phyloP scores from a whole-genome alignment of 2,329 filamentous ascomycete species.

The Exophiala sp. region DNA sequence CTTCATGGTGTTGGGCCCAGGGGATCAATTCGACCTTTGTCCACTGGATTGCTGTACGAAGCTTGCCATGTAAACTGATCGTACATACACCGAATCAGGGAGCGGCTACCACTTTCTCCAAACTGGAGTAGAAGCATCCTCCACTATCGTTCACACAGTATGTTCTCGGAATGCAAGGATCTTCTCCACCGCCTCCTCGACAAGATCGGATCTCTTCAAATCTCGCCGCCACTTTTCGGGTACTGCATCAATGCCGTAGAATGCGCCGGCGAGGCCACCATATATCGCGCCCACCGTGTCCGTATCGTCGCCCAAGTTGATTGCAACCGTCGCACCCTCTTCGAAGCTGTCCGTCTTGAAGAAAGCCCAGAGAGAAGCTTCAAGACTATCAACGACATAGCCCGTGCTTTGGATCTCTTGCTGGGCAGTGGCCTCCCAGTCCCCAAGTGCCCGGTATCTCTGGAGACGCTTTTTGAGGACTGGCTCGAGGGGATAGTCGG shows the following conservation, averaged over 20 bases:
- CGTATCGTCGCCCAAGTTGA: conserved; percentile 42
- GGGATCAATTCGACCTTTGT: too few relatives aligned
- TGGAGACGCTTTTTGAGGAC: conserved; percentile 26
- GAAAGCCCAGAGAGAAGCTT: conserved; percentile 41
- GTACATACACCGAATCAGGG: too few relatives aligned
- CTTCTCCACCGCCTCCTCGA: conserved; percentile 16
- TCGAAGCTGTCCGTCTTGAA: conserved; percentile 37
- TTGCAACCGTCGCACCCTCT: conserved; percentile 37
- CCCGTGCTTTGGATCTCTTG: conserved; percentile 35
- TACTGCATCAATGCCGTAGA: conserved; percentile 36
- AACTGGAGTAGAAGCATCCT: too few relatives aligned
- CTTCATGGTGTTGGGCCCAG: too few relatives aligned
- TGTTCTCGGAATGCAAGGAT: conserved; percentile 4
- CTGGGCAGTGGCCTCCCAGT: conserved; percentile 29
- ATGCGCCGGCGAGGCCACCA: conserved; percentile 40
- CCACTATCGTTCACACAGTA: background rate
- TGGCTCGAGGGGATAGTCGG: conserved; percentile 10
- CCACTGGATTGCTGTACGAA: too few relatives aligned
- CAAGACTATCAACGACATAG: conserved; percentile 40
- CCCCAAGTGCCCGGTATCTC: conserved; percentile 21
- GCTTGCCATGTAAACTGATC: too few relatives aligned
- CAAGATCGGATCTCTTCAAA: conserved; percentile 22
- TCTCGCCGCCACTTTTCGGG: conserved; percentile 27
- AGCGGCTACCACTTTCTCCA: too few relatives aligned
- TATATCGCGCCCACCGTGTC: conserved; percentile 44